phyloP scores from a whole-genome alignment of 306 rosid species.

The Lagenaria siceraria region DNA sequence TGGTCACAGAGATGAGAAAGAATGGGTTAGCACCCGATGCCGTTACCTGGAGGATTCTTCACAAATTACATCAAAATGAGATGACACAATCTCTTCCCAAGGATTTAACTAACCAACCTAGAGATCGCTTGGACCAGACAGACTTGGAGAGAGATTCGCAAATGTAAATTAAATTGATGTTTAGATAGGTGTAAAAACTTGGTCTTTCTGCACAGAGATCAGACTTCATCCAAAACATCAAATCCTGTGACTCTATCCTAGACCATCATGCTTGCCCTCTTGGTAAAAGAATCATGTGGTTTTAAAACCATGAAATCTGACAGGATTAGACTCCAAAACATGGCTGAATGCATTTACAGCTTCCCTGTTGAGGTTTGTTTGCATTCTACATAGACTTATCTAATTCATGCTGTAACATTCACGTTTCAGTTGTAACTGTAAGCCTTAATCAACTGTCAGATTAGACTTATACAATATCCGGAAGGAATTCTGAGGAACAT shows the following conservation, averaged over 20 bases:
- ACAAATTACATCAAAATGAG: conserved; percentile 35
- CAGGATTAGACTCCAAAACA: neutral
- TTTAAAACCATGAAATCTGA: neutral
- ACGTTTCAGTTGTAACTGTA: neutral
- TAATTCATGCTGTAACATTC: neutral
- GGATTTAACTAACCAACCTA: conserved; percentile 14
- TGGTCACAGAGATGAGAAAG: conserved; percentile 68
- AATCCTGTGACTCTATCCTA: neutral
- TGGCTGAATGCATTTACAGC: neutral
- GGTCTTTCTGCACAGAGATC: neutral
- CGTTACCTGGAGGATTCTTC: conserved; percentile 88
- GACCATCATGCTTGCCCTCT: neutral
- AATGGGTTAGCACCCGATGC: conserved; percentile 62
- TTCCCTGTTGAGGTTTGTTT: neutral
- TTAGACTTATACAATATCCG: neutral
- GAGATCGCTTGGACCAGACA: neutral
- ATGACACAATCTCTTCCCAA: conserved; percentile 10
- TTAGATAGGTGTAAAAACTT: neutral
- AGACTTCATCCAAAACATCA: neutral
- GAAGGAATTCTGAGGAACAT: neutral
- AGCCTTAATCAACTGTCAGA: neutral
- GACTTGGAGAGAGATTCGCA: neutral
- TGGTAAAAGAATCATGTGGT: neutral
- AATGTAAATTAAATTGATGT: neutral
- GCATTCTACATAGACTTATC: neutral